Evolutionary conservation across 306 rosid genomes (phyloP), one percentile per base, ranked within the genome.

Genomic region (Cucurbita argyrosperma): DNA sequence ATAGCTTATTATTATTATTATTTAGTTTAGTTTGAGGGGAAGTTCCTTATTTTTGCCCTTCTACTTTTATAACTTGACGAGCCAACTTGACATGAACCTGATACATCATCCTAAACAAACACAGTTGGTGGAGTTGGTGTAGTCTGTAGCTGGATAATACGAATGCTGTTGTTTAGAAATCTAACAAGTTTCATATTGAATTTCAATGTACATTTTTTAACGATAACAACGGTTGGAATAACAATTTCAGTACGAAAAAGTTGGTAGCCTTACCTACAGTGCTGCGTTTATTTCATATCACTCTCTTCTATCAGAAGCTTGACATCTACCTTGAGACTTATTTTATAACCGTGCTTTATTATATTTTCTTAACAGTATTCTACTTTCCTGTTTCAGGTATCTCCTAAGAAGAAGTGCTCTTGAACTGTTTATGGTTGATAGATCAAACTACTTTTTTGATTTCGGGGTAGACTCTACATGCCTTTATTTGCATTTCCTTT

Each of bases 331-430:
- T 1, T 18, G 11, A 45, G 16, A 10, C 38, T 43, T 40, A 38
- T n/a, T 38, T 65, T 65, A 43, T 65, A 42, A 65, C 21, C 18
- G 16, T 21, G 39, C 54, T 65, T 40, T 14, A 5, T 14, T 52
- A 14, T 8, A 16, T 72, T 47, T 14, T 40, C 23, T 43, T 43
- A 21, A n/a, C 67, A n/a, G 11, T 37, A 35, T 55, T 12, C 50
- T 37, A 23, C 21, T 73, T 74, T 74, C 57, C 56, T 55, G 35
- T 50, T 58, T 15, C 87, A 94, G 99, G 80, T 94, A 91, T 87
- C 96, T 94, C 67, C 90, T 94, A 51, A 85, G 97, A 87, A 88
- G 97, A 88, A 91, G 97, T 87, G 96, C 99, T 66, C 80, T 94
- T 71, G 99, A 94, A 86, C 86, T 94, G 77, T 91, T 94, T 82